Percentiles rank a stretch among this genome's conserved stretches.
Conservation (phyloP, 495 filamentous ascomycete species). For the Extremus antarcticus region DNA sequence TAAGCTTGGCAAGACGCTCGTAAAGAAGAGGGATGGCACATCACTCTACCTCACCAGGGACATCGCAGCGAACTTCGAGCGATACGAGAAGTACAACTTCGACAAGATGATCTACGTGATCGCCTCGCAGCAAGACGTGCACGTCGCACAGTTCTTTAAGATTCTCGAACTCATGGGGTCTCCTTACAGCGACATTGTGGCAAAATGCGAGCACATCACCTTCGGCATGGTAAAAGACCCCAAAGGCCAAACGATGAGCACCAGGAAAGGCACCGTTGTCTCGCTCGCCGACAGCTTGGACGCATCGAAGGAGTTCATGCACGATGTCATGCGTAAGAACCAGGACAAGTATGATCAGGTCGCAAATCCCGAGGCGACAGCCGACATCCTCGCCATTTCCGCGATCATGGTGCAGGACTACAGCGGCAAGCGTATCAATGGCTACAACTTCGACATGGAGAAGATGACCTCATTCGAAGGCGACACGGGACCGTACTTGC, state of each 20-base stretch:
- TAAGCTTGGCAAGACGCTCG: slow-evolving; percentile 57
- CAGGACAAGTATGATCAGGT: slow-evolving; percentile 55
- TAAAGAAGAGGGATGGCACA: slow-evolving; percentile 59
- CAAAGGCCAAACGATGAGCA: slow-evolving; percentile 43
- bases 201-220: slow-evolving; percentile 57
- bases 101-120: slow-evolving; percentile 74
- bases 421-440: slow-evolving; percentile 55
- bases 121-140: slow-evolving; percentile 58
- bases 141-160: slow-evolving; percentile 62
- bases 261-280: slow-evolving; percentile 57
- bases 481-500: slow-evolving; percentile 60
- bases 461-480: slow-evolving; percentile 61
- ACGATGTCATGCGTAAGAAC: slow-evolving; percentile 60
- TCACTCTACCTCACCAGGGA: slow-evolving; percentile 63
- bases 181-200: slow-evolving; percentile 43
- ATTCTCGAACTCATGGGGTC: slow-evolving; percentile 56
- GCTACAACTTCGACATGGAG: slow-evolving; percentile 57
- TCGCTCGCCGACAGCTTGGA: slow-evolving; percentile 58
- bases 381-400: slow-evolving; percentile 48
- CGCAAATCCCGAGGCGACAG: slow-evolving; percentile 44
- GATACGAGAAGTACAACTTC: slow-evolving; percentile 52
- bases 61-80: slow-evolving; percentile 55
- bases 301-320: slow-evolving; percentile 58
- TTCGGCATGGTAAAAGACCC: slow-evolving; percentile 59
- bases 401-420: slow-evolving; percentile 67